These are phyloP conservation scores for Candida quercuum DNA, from an alignment of 805 yeast species.

Conservation along the genomic window DNA sequence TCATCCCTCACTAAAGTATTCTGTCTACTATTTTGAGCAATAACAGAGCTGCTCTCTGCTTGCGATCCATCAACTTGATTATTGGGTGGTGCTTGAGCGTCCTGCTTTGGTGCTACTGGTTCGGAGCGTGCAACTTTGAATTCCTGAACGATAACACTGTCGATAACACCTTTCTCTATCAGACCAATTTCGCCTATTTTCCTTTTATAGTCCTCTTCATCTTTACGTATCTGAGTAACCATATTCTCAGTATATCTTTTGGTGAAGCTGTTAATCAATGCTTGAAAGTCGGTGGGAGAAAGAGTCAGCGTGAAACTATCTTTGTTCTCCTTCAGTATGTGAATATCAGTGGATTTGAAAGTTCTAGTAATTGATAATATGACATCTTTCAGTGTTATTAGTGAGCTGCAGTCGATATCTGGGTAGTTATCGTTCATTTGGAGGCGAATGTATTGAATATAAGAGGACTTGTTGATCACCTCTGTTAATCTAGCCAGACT, in stretches of 20 bases:
- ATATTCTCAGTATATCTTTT: slow-evolving; percentile 8
- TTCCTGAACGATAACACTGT: slow-evolving; percentile 13
- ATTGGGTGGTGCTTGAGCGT: not conserved
- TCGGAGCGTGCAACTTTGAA: slow-evolving; percentile 4
- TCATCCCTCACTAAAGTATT: no score
- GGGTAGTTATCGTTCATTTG: slow-evolving; percentile 8
- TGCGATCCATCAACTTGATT: no score
- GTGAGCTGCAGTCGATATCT: not conserved
- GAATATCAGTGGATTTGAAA: slow-evolving; percentile 18
- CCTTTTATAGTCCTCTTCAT: slow-evolving; percentile 11
- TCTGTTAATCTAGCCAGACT: slow-evolving; percentile 17
- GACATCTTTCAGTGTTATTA: slow-evolving; percentile 18
- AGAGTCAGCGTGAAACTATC: slow-evolving; percentile 21
- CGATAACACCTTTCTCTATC: slow-evolving; percentile 19
- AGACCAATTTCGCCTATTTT: slow-evolving; percentile 10
- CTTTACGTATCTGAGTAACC: slow-evolving; percentile 6
- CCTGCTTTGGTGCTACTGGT: not conserved
- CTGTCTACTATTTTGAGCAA: no score
- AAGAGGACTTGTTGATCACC: slow-evolving; percentile 17
- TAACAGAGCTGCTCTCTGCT: not conserved
- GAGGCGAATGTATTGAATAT: slow-evolving; percentile 8
- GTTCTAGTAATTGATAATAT: slow-evolving; percentile 20
- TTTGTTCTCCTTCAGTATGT: slow-evolving; percentile 17
- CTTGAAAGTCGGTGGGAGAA: slow-evolving; percentile 15
- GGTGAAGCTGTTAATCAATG: slow-evolving; percentile 7